These are phyloP conservation scores for Amanita rimosa DNA, from an alignment of 768 basidiomycete species.

Conservation along the genomic window DNA sequence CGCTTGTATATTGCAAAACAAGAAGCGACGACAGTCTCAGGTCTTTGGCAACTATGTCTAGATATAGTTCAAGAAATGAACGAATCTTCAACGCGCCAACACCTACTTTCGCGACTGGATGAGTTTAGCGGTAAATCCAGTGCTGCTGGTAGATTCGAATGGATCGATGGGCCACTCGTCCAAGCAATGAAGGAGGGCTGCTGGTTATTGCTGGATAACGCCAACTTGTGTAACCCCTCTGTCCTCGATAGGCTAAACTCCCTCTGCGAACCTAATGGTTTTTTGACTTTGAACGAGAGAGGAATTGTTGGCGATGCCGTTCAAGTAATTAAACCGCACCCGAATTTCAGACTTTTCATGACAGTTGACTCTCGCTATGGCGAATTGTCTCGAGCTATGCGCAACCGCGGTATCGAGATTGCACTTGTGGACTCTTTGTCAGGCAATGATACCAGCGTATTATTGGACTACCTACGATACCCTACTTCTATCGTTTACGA, in stretches of 20 bases:
- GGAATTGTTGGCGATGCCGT: slow-evolving; percentile 73
- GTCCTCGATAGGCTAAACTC: slow-evolving; percentile 96
- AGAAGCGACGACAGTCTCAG: not conserved
- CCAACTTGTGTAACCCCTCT: slow-evolving; percentile 91
- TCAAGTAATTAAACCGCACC: slow-evolving; percentile 70
- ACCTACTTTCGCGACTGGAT: slow-evolving; percentile 11
- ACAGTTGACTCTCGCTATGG: slow-evolving; percentile 83
- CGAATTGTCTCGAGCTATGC: slow-evolving; percentile 95
- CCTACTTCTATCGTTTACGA: not conserved
- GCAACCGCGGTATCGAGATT: slow-evolving; percentile 91
- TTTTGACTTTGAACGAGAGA: slow-evolving; percentile 78
- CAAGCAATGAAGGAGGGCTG: slow-evolving; percentile 76
- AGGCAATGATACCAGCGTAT: slow-evolving; percentile 33
- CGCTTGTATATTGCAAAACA: not conserved
- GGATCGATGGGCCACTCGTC: slow-evolving; percentile 91
- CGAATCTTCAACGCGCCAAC: slow-evolving; percentile 14
- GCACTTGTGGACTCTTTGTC: slow-evolving; percentile 28
- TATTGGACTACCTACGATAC: slow-evolving; percentile 33
- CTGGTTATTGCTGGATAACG: slow-evolving; percentile 87
- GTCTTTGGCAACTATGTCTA: slow-evolving; percentile 5
- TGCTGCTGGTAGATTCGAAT: slow-evolving; percentile 61
- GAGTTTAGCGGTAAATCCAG: slow-evolving; percentile 14
- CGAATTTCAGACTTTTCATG: slow-evolving; percentile 90
- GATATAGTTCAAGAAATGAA: slow-evolving; percentile 1
- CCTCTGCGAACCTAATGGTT: slow-evolving; percentile 81